Evolutionary conservation across 139 green algal genomes (phyloP).

Genomic region (Volvox africanus): DNA sequence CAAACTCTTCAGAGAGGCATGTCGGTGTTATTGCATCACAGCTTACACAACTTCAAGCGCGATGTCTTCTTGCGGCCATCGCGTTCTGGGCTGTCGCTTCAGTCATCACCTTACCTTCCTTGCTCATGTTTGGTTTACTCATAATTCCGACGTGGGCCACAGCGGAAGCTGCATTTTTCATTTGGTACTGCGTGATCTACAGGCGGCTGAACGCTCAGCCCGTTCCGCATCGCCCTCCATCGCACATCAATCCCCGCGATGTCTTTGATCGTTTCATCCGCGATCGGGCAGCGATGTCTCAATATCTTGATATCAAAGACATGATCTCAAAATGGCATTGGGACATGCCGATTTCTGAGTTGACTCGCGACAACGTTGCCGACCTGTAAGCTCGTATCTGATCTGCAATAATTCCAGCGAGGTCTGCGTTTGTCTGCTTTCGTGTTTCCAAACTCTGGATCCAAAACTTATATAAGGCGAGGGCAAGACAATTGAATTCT

Average conservation of each 20-base stretch:
- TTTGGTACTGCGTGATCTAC: neutral
- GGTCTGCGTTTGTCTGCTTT: too few relatives aligned
- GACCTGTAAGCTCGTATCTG: constrained; percentile 40
- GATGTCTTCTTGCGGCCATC: neutral
- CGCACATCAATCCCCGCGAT: constrained; percentile 8
- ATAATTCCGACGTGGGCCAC: neutral
- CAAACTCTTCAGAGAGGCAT: neutral
- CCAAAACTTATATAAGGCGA: too few relatives aligned
- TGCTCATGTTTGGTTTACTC: constrained; percentile 7
- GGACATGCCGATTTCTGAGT: neutral
- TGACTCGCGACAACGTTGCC: constrained; percentile 55
- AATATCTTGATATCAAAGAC: constrained; percentile 40
- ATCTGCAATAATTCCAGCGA: too few relatives aligned
- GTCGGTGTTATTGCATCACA: neutral
- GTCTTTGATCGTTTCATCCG: constrained; percentile 51
- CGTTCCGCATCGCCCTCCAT: neutral
- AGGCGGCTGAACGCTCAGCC: constrained; percentile 38
- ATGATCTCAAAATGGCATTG: constrained; percentile 50
- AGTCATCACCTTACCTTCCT: neutral
- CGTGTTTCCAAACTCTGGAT: too few relatives aligned
- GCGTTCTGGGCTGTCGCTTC: neutral
- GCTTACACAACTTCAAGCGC: neutral
- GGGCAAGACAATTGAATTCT: too few relatives aligned
- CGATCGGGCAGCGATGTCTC: neutral
- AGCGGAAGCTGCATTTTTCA: neutral